A percentile compares a stretch with the other conserved stretches of the same genome.
Evolutionary conservation across 1,284 basidiomycete genomes (phyloP).

Genomic region (Cutaneotrichosporon sp.): DNA sequence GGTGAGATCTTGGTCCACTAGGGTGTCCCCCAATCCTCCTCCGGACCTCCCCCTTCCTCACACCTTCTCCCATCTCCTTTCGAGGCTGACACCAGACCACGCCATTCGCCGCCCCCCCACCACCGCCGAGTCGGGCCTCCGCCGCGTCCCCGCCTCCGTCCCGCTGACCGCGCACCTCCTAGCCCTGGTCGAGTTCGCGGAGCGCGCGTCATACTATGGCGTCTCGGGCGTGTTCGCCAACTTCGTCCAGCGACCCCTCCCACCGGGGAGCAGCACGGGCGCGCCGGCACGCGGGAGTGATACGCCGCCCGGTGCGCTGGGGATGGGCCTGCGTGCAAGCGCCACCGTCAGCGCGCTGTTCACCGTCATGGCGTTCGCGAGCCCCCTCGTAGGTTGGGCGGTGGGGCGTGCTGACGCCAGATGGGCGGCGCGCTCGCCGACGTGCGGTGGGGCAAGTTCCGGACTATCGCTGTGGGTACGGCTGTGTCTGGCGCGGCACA

Average conservation of each 20-base stretch:
- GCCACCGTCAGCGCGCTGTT: conserved; percentile 37
- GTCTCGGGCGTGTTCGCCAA: conserved; percentile 27
- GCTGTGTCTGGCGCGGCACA: conserved; percentile 45
- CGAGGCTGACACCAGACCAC: neutral
- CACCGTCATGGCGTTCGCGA: conserved; percentile 42
- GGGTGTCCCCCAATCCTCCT: too few relatives aligned
- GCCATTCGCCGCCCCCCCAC: neutral
- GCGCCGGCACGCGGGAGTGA: conserved; percentile 58
- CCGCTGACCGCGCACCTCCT: conserved; percentile 28
- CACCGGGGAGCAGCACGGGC: conserved; percentile 64
- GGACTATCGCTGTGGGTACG: conserved; percentile 62
- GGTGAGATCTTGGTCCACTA: neutral
- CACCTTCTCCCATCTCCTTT: neutral
- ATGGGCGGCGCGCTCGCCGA: conserved; percentile 58
- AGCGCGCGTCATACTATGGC: conserved; percentile 39
- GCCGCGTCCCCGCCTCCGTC: conserved; percentile 23
- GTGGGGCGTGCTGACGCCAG: neutral
- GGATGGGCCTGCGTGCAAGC: conserved; percentile 34
- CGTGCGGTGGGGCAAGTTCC: conserved; percentile 67
- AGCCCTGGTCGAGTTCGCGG: conserved; percentile 43
- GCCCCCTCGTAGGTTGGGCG: conserved; percentile 29
- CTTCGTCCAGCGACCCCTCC: conserved; percentile 57
- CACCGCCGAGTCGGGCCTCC: conserved; percentile 13
- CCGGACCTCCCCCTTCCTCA: neutral
- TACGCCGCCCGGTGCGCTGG: conserved; percentile 61